These are phyloP conservation scores for Benincasa hispida DNA, from an alignment of 306 rosid genomes.

Conservation along the genomic window DNA sequence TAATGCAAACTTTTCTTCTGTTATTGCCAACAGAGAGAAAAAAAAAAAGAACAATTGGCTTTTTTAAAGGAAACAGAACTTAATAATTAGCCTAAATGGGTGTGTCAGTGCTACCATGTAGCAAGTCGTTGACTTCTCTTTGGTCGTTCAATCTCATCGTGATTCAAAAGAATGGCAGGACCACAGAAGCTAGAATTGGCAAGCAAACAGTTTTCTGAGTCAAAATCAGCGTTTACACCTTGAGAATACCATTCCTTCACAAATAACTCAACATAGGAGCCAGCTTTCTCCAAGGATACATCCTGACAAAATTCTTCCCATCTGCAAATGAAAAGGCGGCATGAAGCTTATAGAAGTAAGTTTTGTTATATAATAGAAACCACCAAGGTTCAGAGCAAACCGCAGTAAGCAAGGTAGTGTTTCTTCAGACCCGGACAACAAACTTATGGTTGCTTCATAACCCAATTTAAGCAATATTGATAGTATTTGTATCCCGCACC, in stretches of 20 bases:
- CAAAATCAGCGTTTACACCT: conserved; percentile 18
- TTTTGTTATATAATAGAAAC: conserved; percentile 4
- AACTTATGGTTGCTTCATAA: conserved; percentile 26
- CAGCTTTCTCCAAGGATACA: conserved; percentile 53
- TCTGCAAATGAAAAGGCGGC: conserved; percentile 27
- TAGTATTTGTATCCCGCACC: conserved; percentile 55
- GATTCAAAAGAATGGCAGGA: conserved; percentile 14
- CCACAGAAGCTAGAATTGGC: conserved; percentile 21
- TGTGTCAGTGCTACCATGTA: conserved; percentile 23
- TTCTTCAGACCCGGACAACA: conserved; percentile 33
- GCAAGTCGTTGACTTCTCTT: conserved; percentile 31
- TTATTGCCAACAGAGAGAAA: not conserved
- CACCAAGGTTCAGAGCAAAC: conserved; percentile 29
- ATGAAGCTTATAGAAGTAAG: not conserved
- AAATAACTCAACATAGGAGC: conserved; percentile 36
- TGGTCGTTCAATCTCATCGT: conserved; percentile 32
- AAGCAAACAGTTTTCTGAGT: conserved; percentile 25
- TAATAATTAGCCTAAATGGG: not conserved
- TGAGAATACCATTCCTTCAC: conserved; percentile 15
- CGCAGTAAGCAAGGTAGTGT: conserved; percentile 46
- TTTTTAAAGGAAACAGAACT: not conserved
- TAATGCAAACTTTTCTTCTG: not conserved
- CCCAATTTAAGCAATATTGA: conserved; percentile 42
- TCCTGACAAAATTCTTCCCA: conserved; percentile 84
- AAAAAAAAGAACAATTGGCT: too few relatives aligned